A percentile compares a stretch with the other conserved stretches of the same genome.
Conservation (phyloP, 2,329 filamentous ascomycete species). For the Penicillium sp. region DNA sequence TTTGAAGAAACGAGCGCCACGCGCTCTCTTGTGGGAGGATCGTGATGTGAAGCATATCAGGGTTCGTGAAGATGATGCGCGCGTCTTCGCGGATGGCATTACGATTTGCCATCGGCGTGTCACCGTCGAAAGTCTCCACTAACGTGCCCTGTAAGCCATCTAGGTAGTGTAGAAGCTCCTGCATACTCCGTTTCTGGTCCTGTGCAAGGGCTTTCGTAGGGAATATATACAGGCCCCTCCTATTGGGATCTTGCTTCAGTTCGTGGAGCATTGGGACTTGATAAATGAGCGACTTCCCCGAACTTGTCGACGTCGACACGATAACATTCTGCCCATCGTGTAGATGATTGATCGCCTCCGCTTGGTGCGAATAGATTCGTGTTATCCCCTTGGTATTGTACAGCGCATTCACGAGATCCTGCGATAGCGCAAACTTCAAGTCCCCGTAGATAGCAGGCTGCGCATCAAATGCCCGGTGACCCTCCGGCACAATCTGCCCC, state of each 20-base stretch:
- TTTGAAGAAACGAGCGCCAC: constrained; percentile 87
- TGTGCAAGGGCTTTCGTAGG: constrained; percentile 96
- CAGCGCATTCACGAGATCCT: constrained; percentile 90
- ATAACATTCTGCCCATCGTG: constrained; percentile 85
- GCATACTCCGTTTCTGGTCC: constrained; percentile 87
- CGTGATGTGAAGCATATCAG: constrained; percentile 95
- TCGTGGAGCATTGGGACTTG: constrained; percentile 90
- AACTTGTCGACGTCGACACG: constrained; percentile 92
- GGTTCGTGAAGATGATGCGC: constrained; percentile 94
- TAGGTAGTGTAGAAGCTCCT: constrained; percentile 82
- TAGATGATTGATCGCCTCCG: constrained; percentile 88
- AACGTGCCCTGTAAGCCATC: constrained; percentile 73
- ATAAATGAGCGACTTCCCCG: constrained; percentile 97
- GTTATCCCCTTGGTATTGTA: constrained; percentile 91
- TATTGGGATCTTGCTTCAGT: constrained; percentile 75
- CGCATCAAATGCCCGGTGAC: constrained; percentile 86
- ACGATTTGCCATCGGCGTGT: constrained; percentile 81
- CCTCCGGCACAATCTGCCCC: constrained; percentile 89
- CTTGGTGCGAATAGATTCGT: constrained; percentile 86
- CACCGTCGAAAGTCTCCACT: constrained; percentile 94
- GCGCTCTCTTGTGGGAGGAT: constrained; percentile 89
- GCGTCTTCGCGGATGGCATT: constrained; percentile 84
- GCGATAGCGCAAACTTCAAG: constrained; percentile 82
- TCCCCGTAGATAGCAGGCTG: constrained; percentile 83
- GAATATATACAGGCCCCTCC: constrained; percentile 95